These are phyloP conservation scores for Aspergillus conjunctus DNA, from an alignment of 495 filamentous ascomycete genomes.

Conservation along the genomic window DNA sequence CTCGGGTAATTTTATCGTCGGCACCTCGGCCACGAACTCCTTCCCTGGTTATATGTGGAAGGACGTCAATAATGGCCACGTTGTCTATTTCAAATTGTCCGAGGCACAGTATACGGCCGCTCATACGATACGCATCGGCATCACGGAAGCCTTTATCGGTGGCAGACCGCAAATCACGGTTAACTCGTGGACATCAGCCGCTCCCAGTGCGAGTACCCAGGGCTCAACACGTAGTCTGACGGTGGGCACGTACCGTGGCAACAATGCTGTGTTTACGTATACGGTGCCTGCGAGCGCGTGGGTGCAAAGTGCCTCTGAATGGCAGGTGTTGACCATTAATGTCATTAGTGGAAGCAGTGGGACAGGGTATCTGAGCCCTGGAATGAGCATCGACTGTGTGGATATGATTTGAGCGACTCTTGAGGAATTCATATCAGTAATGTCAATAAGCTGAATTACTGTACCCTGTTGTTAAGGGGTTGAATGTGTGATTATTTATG, in stretches of 20 bases:
- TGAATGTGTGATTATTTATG: no score
- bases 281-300: conserved; percentile 3
- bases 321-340: conserved; percentile 7
- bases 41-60: conserved; percentile 16
- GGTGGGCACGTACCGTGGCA: conserved; percentile 13
- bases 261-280: conserved; percentile 14
- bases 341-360: conserved; percentile 16
- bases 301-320: conserved; percentile 8
- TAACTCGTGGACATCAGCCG: neutral
- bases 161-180: conserved; percentile 15
- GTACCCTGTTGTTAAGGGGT: no score
- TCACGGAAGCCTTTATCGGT: conserved; percentile 10
- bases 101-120: neutral
- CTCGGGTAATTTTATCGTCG: conserved; percentile 14
- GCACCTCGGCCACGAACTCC: neutral
- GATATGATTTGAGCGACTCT: conserved; percentile 7
- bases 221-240: conserved; percentile 10
- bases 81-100: conserved; percentile 9
- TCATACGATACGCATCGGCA: conserved; percentile 13
- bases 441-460: no score
- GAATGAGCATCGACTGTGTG: conserved; percentile 11
- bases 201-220: conserved; percentile 5
- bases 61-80: conserved; percentile 15
- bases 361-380: conserved; percentile 13
- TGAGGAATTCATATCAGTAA: no score